These are phyloP conservation scores for Phaeosphaeria sp. DNA, from an alignment of 2,329 filamentous ascomycete species.

Conservation along the genomic window DNA sequence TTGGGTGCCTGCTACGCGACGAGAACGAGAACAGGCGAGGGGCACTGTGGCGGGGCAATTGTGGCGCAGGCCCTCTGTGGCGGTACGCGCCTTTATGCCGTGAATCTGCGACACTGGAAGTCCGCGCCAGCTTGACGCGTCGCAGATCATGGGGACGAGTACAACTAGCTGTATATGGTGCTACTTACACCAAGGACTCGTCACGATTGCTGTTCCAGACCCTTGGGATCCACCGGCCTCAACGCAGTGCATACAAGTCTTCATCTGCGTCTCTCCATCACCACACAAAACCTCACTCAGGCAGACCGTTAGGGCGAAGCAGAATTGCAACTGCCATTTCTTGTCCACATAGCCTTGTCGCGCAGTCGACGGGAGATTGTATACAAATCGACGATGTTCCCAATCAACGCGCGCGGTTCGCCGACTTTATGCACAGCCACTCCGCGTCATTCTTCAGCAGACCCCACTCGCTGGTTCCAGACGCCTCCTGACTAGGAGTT, in stretches of 20 bases:
- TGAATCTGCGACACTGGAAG: background rate
- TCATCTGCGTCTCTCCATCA: background rate
- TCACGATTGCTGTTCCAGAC: background rate
- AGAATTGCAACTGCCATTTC: background rate
- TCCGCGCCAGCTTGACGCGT: background rate
- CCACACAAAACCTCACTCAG: background rate
- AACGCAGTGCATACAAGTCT: background rate
- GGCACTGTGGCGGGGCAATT: background rate
- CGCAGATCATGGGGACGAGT: background rate
- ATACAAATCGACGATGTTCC: background rate
- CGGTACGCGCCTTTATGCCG: background rate
- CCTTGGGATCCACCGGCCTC: background rate
- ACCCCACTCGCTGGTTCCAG: slow-evolving; percentile 1
- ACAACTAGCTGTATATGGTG: background rate
- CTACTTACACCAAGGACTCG: background rate
- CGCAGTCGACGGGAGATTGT: background rate
- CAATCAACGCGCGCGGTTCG: slow-evolving; percentile 1
- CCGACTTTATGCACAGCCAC: slow-evolving; percentile 5
- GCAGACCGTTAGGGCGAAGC: background rate
- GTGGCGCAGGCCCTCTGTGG: background rate
- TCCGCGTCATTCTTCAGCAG: background rate
- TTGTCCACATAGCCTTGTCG: background rate
- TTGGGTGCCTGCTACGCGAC: background rate
- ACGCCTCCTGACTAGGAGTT: slow-evolving; percentile 5
- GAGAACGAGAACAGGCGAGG: too few species aligned